These are phyloP conservation scores for Artomyces pyxidatus DNA, from an alignment of 768 basidiomycete species.

Conservation along the genomic window DNA sequence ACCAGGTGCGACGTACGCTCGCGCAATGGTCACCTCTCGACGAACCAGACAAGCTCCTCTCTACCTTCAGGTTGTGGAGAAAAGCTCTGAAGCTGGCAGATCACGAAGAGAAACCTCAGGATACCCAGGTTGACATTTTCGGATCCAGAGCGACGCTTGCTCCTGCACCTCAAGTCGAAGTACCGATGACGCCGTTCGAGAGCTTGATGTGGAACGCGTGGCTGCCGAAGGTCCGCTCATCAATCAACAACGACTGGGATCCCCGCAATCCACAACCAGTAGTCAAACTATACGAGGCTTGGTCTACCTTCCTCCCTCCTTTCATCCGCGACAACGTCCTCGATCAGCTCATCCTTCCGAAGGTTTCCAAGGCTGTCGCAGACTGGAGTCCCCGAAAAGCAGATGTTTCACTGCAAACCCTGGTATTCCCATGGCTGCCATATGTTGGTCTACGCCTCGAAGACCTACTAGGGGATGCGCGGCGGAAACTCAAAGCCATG, in stretches of 20 bases:
- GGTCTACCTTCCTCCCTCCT: conserved; percentile 79
- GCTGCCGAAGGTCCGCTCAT: conserved; percentile 90
- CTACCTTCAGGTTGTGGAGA: conserved; percentile 65
- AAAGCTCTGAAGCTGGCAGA: conserved; percentile 53
- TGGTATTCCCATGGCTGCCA: conserved; percentile 96
- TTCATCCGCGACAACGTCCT: conserved; percentile 94
- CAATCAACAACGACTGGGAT: conserved; percentile 93
- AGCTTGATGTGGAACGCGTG: conserved; percentile 90
- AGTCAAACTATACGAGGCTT: conserved; percentile 78
- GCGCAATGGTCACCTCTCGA: conserved; percentile 78
- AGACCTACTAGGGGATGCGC: conserved; percentile 78
- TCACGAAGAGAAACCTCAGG: conserved; percentile 31
- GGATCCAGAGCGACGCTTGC: conserved; percentile 34
- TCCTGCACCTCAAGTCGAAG: conserved; percentile 31
- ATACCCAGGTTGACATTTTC: conserved; percentile 47
- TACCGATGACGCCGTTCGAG: conserved; percentile 91
- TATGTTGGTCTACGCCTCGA: conserved; percentile 79
- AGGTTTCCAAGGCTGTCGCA: conserved; percentile 74
- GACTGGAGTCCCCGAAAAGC: conserved; percentile 71
- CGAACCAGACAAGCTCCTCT: conserved; percentile 56
- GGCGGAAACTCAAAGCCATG: conserved; percentile 74
- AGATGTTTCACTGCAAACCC: conserved; percentile 54
- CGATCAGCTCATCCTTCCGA: conserved; percentile 92
- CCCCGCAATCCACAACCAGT: conserved; percentile 66
- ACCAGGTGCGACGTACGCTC: conserved; percentile 61